Base-by-base conservation (phyloP, 2,329 filamentous ascomycete genomes). In the Ophiostoma sp. region DNA sequence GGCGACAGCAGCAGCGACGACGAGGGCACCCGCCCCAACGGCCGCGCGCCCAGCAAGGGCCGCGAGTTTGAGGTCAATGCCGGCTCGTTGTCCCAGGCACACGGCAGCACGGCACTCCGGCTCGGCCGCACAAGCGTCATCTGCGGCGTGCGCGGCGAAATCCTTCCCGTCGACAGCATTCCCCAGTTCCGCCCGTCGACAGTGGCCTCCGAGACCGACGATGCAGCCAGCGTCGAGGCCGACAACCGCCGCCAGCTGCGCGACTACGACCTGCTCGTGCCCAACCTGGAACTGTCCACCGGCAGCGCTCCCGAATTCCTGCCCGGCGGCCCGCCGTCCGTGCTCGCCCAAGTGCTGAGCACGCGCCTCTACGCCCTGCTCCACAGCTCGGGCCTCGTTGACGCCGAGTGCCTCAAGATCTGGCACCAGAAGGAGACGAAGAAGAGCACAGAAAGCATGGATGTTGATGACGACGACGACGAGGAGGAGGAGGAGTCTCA, bases 111-210 rank as follows among this genome's bases (percentile, higher is more conserved):
- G 0, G 89, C 98, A 0, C 90, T 98, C 65, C 87, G 95, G 47
- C 82, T 91, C 66, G 95, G 95, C 64, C 92, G 96, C 77, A 98
- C 94, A 0, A 93, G 92, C 0, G 92, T 93, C n/a, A 93, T 99
- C 49, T 97, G 93, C 76, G 95, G 94, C 69, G 87, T 99, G 27
- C 87, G 94, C 62, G 93, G 85, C 66, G 95, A 99, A 79, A 88
- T 96, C 6, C 82, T 99, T 40, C 83, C 88, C 64, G 88, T 90
- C 2, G 84, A 85, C 65, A 87, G 92, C 76, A 91, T 96, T 69
- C 88, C 89, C 64, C 87, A 86, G 73, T 89, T 83, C 78, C 80
- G 89, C 71, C 74, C 86, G 69, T 71, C 70, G 6, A 75, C 75
- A 69, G 63, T 65, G 12, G 16, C 27, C 5, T n/a, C 5, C 41